Evolutionary conservation across 805 yeast genomes (phyloP), one percentile per base, ranked within the genome.

Genomic region (Kodamaea lidongshanica): DNA sequence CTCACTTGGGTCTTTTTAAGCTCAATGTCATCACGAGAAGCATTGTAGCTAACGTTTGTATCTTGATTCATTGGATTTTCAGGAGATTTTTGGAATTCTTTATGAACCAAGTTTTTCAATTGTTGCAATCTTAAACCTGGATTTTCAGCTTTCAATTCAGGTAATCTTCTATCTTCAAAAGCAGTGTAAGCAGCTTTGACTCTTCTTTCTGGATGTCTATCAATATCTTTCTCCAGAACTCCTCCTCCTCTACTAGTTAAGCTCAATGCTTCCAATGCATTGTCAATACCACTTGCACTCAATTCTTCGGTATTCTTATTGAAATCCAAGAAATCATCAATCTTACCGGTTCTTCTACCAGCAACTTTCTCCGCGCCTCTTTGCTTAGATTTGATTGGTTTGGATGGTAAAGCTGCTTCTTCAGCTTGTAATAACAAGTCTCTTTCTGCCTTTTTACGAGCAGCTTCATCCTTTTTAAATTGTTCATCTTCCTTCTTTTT

Each of bases 161-260:
- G 89, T 23, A 80, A 50, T 45, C 89, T 69, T 33, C 66, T 61
- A 39, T 77, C 89, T 45, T 83, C 85, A 47, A 59, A 84, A 1
- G 83, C 85, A 8, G 74, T 67, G 34, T 65, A 65, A 0, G 94
- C 94, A 15, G 89, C 85, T 61, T 83, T 84, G 57, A 79, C 81
- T 50, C 95, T 72, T 58, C 94, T 74, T 62, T 84, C 95, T 7
- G 95, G 94, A 45, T 84, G 95, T 54, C 86, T 76, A 37, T 84
- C 95, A 30, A 84, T 65, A 30, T 76, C 84, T 47, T 77, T 77
- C 38, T 58, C 59, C 23, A 61, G 56, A 18, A 79, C 78, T 30
- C 74, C 80, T 16, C 67, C 73, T 32, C 65, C 72, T 26, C 63
- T 71, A 14, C 65, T 60, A 8, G 87, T 70, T 54, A 84, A 65